A percentile compares a stretch with the other conserved stretches of the same genome.
Evolutionary conservation across 2,329 filamentous ascomycete genomes (phyloP).

Genomic region (Penicillium sp.): DNA sequence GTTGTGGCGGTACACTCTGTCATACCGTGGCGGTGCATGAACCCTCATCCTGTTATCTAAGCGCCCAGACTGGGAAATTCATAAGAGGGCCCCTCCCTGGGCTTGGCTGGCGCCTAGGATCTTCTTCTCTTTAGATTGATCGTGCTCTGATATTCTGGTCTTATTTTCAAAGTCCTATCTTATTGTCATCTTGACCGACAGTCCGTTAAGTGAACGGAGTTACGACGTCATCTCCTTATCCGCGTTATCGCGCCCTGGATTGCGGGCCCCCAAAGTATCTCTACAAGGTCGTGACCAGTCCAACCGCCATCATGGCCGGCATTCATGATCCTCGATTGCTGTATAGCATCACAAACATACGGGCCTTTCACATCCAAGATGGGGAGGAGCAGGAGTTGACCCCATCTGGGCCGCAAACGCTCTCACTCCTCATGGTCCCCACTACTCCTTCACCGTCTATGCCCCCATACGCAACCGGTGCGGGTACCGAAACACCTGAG

Average conservation of each 20-base stretch:
- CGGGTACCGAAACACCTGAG: constrained; percentile 60
- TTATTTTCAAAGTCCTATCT: background rate
- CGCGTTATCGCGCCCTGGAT: constrained; percentile 14
- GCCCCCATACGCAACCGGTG: constrained; percentile 45
- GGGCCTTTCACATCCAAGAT: constrained; percentile 86
- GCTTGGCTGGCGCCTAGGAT: constrained; percentile 8
- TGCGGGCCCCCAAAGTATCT: constrained; percentile 1
- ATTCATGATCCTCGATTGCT: constrained; percentile 41
- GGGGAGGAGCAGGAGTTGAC: constrained; percentile 82
- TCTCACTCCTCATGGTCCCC: constrained; percentile 94
- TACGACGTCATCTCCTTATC: constrained; percentile 23
- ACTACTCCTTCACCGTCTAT: constrained; percentile 71
- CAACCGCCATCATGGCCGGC: constrained; percentile 23
- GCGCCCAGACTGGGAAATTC: constrained; percentile 19
- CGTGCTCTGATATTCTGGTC: background rate
- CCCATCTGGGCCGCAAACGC: constrained; percentile 80
- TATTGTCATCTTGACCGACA: background rate
- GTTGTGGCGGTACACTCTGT: constrained; percentile 25
- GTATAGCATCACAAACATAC: constrained; percentile 71
- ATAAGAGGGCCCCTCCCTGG: constrained; percentile 18
- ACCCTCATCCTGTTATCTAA: constrained; percentile 21
- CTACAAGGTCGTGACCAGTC: background rate
- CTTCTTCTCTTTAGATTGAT: constrained; percentile 1
- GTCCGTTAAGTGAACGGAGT: background rate
- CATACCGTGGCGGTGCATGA: constrained; percentile 25